A percentile compares a stretch with the other conserved stretches of the same genome.
These are phyloP conservation scores for Mucor circinelloides DNA, from an alignment of 371 early-diverging fungal species.

Conservation along the genomic window DNA sequence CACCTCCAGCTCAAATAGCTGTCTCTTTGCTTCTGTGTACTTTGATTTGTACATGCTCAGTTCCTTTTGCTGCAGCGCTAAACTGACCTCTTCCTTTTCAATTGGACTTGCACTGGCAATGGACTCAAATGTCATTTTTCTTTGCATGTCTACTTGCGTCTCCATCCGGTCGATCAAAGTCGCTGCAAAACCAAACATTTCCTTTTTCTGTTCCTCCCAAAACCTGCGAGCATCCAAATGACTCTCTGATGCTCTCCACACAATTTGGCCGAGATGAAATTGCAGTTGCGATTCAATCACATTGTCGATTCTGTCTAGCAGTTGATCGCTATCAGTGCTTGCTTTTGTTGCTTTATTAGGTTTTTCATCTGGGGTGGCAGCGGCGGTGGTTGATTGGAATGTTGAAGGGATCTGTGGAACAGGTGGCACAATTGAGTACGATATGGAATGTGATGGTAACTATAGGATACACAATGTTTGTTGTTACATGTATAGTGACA, in stretches of 20 bases:
- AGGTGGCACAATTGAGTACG: conserved; percentile 19
- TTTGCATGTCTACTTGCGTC: conserved; percentile 8
- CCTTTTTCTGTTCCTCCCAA: conserved; percentile 46
- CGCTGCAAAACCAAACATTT: conserved; percentile 32
- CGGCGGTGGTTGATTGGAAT: background rate
- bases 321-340: background rate
- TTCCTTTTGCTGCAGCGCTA: conserved; percentile 11
- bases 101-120: background rate
- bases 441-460: conserved; percentile 20
- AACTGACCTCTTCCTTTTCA: background rate
- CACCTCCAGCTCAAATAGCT: conserved; percentile 30
- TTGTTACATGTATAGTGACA: background rate
- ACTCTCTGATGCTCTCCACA: conserved; percentile 36
- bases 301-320: conserved; percentile 24
- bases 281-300: conserved; percentile 33
- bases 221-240: conserved; percentile 33
- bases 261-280: conserved; percentile 34
- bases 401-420: conserved; percentile 19
- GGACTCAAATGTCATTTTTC: conserved; percentile 2
- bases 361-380: background rate
- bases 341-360: background rate
- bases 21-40: conserved; percentile 17
- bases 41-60: conserved; percentile 14
- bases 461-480: background rate
- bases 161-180: conserved; percentile 26